Evolutionary conservation across 2,329 filamentous ascomycete genomes (phyloP), one percentile per base, ranked within the genome.

Genomic region (Pyrenochaeta sp.): DNA sequence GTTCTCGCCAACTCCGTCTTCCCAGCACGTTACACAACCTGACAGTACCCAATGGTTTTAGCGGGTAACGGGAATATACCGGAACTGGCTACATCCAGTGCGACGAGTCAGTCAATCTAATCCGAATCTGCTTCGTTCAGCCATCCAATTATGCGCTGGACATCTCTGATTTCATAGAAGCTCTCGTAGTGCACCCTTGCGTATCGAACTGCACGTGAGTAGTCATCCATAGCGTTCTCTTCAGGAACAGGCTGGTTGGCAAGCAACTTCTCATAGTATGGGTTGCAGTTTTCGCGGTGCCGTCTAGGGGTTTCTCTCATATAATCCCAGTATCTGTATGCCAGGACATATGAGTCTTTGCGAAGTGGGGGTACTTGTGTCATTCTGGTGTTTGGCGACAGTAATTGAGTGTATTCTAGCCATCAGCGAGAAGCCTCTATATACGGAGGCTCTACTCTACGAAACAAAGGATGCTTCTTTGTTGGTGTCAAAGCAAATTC

Each of bases 151-250:
- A 70, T 72, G 33, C 54, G 42, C 9, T 48, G 32, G 7, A 66
- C 46, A 32, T 67, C 55, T 10, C 43, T 56, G 9, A 57, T 23
- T 30, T 68, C 59, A 44, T 65, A 67, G 52, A 59, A 64, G 39
- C 61, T 57, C 41, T 66, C 61, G 30, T 60, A 59, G 42, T 68
- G 56, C 21, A 63, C 43, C 33, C 68, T 66, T 10, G 61, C 63
- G 37, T 68, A 65, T 29, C 60, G 48, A 29, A 67, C 61, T 1
- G 62, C 58, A 33, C 63, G 60, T 41, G 63, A 67, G 20, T 53
- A 40, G 37, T 61, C 49, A 41, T 63, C 56, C 14, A 14, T 62
- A 9, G 60, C 61, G 9, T 60, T 42, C 15, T 32, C n/a, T 4
- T 50, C 35, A 17, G 63, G 63, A 36, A 63, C 52, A 14, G 58